phyloP scores from a whole-genome alignment of 23 red algal species.

The Agarophyton chilense region DNA sequence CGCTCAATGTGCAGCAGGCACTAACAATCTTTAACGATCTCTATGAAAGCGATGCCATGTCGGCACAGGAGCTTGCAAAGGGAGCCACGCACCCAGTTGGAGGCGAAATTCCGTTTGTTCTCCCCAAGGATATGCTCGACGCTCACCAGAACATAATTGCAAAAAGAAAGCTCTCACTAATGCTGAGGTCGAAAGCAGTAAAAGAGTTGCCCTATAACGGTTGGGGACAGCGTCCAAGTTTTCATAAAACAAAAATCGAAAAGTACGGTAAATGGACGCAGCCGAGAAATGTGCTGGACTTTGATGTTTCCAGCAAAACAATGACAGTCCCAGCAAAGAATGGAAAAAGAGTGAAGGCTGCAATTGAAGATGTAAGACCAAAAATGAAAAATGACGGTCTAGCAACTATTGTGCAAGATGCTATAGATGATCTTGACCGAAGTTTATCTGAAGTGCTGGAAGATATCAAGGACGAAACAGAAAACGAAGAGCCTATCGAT shows the following conservation, averaged over 20 bases:
- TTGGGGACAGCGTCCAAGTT: slow-evolving; percentile 29
- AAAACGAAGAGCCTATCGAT: too few relatives aligned
- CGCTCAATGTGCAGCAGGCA: neutral
- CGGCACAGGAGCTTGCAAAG: slow-evolving; percentile 31
- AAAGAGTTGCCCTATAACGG: neutral
- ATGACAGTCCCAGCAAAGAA: neutral
- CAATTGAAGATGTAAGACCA: too few relatives aligned
- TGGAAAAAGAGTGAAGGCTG: slow-evolving; percentile 2
- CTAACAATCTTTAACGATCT: slow-evolving; percentile 21
- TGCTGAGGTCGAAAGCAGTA: slow-evolving; percentile 13
- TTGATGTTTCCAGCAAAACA: neutral
- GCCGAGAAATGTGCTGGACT: neutral
- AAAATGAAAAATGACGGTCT: neutral
- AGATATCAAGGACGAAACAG: neutral
- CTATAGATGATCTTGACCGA: neutral
- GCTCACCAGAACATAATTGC: neutral
- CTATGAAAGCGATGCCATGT: slow-evolving; percentile 36
- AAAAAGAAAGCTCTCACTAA: slow-evolving; percentile 30
- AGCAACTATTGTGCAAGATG: slow-evolving; percentile 19
- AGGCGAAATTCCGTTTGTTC: neutral
- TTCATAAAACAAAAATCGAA: slow-evolving; percentile 8
- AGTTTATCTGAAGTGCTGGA: too few relatives aligned
- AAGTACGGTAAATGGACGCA: slow-evolving; percentile 3
- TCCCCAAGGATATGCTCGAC: neutral
- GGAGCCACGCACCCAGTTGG: neutral